These are phyloP conservation scores for Venturia nashicola DNA, from an alignment of 2,329 filamentous ascomycete genomes.

Conservation along the genomic window DNA sequence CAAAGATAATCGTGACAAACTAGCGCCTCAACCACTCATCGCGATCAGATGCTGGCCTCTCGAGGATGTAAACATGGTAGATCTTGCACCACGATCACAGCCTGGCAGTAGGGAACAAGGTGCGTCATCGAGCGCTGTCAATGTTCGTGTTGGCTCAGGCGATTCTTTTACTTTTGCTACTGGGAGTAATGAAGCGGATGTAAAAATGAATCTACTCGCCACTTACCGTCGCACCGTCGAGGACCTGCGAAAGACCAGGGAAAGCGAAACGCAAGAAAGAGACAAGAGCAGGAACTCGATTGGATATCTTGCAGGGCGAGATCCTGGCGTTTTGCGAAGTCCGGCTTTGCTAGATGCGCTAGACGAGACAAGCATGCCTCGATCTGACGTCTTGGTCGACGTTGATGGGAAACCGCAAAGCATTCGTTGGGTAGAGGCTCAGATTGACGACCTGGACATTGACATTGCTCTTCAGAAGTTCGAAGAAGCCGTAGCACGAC, in stretches of 20 bases:
- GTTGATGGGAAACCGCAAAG: slow-evolving; percentile 96
- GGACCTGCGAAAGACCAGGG: slow-evolving; percentile 72
- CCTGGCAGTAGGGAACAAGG: slow-evolving; percentile 34
- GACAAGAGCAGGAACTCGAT: slow-evolving; percentile 76
- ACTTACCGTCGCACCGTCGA: slow-evolving; percentile 90
- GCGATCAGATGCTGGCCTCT: slow-evolving; percentile 92
- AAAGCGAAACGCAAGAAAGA: slow-evolving; percentile 77
- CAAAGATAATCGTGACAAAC: slow-evolving; percentile 18
- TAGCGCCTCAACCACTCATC: slow-evolving; percentile 53
- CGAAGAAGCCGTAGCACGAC: slow-evolving; percentile 67
- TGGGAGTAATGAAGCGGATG: slow-evolving; percentile 63
- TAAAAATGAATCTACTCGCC: slow-evolving; percentile 70
- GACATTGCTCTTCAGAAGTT: slow-evolving; percentile 86
- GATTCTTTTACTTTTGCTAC: slow-evolving; percentile 94
- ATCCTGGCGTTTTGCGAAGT: slow-evolving; percentile 65
- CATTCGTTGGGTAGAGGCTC: slow-evolving; percentile 85
- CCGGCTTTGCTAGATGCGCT: slow-evolving; percentile 67
- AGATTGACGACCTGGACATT: slow-evolving; percentile 94
- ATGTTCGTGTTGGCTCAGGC: slow-evolving; percentile 65
- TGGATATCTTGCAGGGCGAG: slow-evolving; percentile 71
- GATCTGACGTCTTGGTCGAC: slow-evolving; percentile 68
- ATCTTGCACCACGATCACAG: slow-evolving; percentile 49
- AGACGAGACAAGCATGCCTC: slow-evolving; percentile 51
- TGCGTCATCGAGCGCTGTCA: slow-evolving; percentile 74
- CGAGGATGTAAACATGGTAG: slow-evolving; percentile 83